These are phyloP conservation scores for Botryotinia narcissicola DNA, from an alignment of 2,329 filamentous ascomycete species.

Conservation along the genomic window DNA sequence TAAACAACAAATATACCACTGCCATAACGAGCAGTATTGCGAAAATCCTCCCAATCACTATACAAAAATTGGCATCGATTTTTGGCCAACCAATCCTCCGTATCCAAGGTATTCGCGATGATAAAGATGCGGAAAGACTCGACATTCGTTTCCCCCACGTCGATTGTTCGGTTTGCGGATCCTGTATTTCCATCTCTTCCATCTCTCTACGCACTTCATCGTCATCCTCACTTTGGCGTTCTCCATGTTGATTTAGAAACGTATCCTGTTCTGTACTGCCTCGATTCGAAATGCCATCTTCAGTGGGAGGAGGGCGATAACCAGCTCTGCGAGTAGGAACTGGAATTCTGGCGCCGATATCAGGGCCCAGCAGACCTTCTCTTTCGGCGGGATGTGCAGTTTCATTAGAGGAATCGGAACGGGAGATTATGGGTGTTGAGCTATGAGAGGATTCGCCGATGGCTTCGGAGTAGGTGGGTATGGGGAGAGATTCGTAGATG, in stretches of 20 bases:
- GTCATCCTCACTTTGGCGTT: slow-evolving; percentile 46
- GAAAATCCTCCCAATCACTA: slow-evolving; percentile 70
- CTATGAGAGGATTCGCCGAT: slow-evolving; percentile 59
- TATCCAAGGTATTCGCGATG: slow-evolving; percentile 36
- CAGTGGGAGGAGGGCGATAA: slow-evolving; percentile 81
- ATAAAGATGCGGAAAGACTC: slow-evolving; percentile 36
- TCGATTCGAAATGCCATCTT: slow-evolving; percentile 56
- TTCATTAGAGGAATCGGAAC: slow-evolving; percentile 50
- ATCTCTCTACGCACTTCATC: slow-evolving; percentile 75
- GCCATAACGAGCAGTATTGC: slow-evolving; percentile 73
- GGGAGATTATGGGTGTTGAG: slow-evolving; percentile 60
- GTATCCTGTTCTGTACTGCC: slow-evolving; percentile 35
- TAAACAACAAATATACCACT: slow-evolving; percentile 80
- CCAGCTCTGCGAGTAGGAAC: slow-evolving; percentile 48
- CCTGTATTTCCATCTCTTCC: slow-evolving; percentile 84
- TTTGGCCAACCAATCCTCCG: slow-evolving; percentile 35
- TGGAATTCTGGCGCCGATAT: slow-evolving; percentile 43
- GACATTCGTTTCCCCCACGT: slow-evolving; percentile 41
- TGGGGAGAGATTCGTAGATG: slow-evolving; percentile 63
- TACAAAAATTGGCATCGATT: slow-evolving; percentile 43
- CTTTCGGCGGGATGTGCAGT: slow-evolving; percentile 70
- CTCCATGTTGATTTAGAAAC: slow-evolving; percentile 55
- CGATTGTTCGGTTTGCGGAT: slow-evolving; percentile 50
- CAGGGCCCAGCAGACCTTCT: slow-evolving; percentile 67
- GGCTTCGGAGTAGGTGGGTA: slow-evolving; percentile 83